Evolutionary conservation across 257 asterid species (phyloP).

Genomic region (Solanum tacnaense): DNA sequence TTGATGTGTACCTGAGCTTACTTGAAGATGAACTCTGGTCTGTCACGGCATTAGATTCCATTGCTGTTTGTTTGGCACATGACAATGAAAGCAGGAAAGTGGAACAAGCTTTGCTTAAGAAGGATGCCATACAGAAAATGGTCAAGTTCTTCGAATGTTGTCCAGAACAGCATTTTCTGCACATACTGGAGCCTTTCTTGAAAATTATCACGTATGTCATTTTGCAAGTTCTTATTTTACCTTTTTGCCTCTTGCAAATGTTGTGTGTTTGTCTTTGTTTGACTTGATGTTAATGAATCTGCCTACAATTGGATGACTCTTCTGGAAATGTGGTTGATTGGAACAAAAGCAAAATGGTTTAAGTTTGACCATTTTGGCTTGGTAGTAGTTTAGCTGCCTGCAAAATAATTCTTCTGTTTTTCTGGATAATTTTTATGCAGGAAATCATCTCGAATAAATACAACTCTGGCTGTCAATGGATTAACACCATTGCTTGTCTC

Average conservation of each 20-base stretch:
- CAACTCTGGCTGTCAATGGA: slow-evolving; percentile 92
- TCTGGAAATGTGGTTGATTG: background rate
- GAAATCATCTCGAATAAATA: slow-evolving; percentile 92
- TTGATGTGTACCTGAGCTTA: slow-evolving; percentile 90
- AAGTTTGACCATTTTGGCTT: background rate
- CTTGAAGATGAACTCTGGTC: slow-evolving; percentile 94
- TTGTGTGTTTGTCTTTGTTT: background rate
- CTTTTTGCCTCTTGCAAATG: background rate
- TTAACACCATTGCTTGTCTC: slow-evolving; percentile 82
- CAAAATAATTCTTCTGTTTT: background rate
- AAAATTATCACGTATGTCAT: slow-evolving; percentile 84
- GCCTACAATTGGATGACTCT: background rate
- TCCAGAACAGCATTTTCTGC: slow-evolving; percentile 91
- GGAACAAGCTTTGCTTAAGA: slow-evolving; percentile 81
- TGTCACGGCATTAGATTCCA: slow-evolving; percentile 94
- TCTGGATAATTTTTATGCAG: slow-evolving; percentile 33
- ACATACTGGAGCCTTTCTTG: slow-evolving; percentile 94
- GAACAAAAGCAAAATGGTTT: background rate
- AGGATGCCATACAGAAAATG: slow-evolving; percentile 87
- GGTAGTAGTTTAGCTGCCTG: background rate
- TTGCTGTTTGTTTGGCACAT: slow-evolving; percentile 96
- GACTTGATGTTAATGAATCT: background rate
- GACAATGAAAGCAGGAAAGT: slow-evolving; percentile 90
- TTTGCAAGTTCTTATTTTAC: background rate
- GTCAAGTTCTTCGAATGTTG: slow-evolving; percentile 85